Base-by-base conservation (phyloP, 2,329 filamentous ascomycete genomes). In the Curvularia sp. region DNA sequence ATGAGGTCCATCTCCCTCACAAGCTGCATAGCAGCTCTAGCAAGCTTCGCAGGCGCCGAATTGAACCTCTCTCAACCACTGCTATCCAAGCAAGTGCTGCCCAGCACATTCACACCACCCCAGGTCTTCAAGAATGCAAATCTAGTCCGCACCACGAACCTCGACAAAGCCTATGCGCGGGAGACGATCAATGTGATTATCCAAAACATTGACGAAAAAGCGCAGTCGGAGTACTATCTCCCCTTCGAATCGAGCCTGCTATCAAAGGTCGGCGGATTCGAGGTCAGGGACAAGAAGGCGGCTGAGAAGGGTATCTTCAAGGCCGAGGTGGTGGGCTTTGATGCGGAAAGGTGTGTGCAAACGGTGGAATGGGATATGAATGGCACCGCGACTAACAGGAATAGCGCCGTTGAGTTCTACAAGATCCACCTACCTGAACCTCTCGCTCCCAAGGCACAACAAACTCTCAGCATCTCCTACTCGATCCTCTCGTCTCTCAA, bases 41-140 rank as follows among this genome's bases (percentile, higher is more conserved):
- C 86, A 73, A 81, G 88, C 73, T 77, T 87, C 68, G 82, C 84
- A 60, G 78, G 79, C 57, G 80, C 84, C 67, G 82, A 84, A 56
- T 85, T 87, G 64, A 86, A 86, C 76, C 77, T 84, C 70, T 83
- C 82, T 54, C 81, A 87, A 60, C 86, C 87, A 42, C 78, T 85
- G 67, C 83, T 75, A 46, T 83, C 78, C 38, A 80, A 74, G 65
- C 78, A 80, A 69, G 79, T 84, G 71, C 78, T 83, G 36, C 74
- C 80, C 25, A 74, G 73, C 65, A 76, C 74, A 61, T 97, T 97
- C 82, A 89, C 86, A 78, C 93, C 94, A 53, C 90, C 93, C 13
- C 91, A 92, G 76, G 91, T 93, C 67, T 99, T 97, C 82, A 92
- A 93, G 81, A 97, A 99, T 79, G 85, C 85, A 78, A 98, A 99